phyloP scores from a whole-genome alignment of 768 basidiomycete genomes.

The Mycena galericulata region DNA sequence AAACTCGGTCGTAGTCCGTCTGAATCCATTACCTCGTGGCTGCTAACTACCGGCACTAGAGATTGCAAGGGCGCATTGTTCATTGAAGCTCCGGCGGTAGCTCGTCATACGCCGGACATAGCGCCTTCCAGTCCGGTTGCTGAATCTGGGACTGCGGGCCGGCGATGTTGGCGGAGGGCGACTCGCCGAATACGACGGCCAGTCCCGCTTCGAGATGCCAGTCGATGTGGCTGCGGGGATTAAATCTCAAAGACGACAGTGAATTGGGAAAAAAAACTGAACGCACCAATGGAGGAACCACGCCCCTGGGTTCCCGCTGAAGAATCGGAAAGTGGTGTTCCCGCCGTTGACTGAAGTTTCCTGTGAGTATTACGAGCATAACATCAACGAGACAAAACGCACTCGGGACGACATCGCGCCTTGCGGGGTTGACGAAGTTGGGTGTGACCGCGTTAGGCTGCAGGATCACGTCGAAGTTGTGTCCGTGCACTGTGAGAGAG shows the following conservation, averaged over 20 bases:
- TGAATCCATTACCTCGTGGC: too few relatives aligned
- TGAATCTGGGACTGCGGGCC: conserved; percentile 47
- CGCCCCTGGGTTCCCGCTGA: conserved; percentile 68
- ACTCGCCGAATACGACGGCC: conserved; percentile 49
- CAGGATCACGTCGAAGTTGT: conserved; percentile 24
- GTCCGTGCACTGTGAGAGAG: conserved; percentile 27
- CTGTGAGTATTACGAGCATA: background rate
- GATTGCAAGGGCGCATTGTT: too few relatives aligned
- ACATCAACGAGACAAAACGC: background rate
- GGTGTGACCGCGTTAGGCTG: background rate
- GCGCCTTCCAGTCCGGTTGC: conserved; percentile 45
- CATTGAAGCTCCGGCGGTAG: conserved; percentile 44
- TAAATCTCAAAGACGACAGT: background rate
- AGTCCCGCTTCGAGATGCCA: conserved; percentile 53
- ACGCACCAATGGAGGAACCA: conserved; percentile 62
- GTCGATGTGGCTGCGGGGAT: conserved; percentile 45
- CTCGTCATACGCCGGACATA: conserved; percentile 45
- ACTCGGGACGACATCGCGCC: conserved; percentile 31
- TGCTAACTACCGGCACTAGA: too few relatives aligned
- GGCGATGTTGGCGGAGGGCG: conserved; percentile 40
- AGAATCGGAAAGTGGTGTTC: conserved; percentile 53
- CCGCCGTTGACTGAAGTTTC: conserved; percentile 45
- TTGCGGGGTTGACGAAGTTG: conserved; percentile 23
- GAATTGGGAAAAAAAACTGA: background rate
- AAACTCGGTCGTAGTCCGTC: too few relatives aligned